Conservation (phyloP, 169 alveolate genomes). For the Cryptosporidium ryanae region DNA sequence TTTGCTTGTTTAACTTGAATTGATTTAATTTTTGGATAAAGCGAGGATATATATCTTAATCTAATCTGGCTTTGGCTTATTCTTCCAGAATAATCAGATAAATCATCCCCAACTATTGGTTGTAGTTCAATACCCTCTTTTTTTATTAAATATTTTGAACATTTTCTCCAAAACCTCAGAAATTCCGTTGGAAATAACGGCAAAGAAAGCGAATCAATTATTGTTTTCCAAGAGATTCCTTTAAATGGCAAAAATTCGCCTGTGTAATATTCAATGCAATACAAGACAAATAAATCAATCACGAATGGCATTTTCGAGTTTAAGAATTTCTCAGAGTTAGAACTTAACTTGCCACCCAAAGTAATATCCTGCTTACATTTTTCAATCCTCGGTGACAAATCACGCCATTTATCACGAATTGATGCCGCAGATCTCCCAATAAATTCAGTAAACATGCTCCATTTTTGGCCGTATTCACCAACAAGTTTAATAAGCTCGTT, state of each 20-base stretch:
- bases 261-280: conserved; percentile 65
- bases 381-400: conserved; percentile 33
- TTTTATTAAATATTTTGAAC: conserved; percentile 14
- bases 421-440: conserved; percentile 75
- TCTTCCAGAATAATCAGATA: conserved; percentile 26
- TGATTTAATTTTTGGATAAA: conserved; percentile 43
- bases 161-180: conserved; percentile 57
- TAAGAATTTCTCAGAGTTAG: not conserved
- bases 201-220: conserved; percentile 20
- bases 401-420: conserved; percentile 73
- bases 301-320: conserved; percentile 67
- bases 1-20: conserved; percentile 21
- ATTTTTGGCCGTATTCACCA: conserved; percentile 36
- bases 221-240: conserved; percentile 72
- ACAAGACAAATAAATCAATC: conserved; percentile 44
- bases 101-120: conserved; percentile 15
- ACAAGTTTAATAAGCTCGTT: conserved; percentile 59
- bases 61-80: conserved; percentile 64
- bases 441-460: conserved; percentile 69
- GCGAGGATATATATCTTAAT: conserved; percentile 55
- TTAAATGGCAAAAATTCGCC: conserved; percentile 58
- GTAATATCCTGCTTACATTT: not conserved
- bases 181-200: conserved; percentile 47
- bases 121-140: conserved; percentile 12
- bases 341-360: not conserved